These are phyloP conservation scores for Metrosideros polymorpha DNA, from an alignment of 441 rosid species.

Conservation along the genomic window DNA sequence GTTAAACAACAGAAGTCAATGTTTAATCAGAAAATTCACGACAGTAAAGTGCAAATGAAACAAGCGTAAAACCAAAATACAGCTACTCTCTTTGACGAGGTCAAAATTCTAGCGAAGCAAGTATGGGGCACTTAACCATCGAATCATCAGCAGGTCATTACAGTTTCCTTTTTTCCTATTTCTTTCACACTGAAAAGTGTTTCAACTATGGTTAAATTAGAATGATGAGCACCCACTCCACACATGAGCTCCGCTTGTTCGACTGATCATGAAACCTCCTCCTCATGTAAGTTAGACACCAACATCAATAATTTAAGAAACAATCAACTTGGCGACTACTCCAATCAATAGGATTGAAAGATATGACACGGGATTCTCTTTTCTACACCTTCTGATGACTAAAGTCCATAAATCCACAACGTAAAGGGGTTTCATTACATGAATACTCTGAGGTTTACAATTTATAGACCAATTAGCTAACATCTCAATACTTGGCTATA, in stretches of 20 bases:
- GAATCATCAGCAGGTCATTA: not conserved
- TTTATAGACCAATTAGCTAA: not conserved
- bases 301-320: not conserved
- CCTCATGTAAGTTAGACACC: not conserved
- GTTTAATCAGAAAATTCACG: not conserved
- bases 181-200: not conserved
- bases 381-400: not conserved
- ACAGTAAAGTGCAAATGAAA: not conserved
- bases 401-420: not conserved
- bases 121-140: not conserved
- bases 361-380: not conserved
- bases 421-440: not conserved
- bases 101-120: not conserved
- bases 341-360: not conserved
- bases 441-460: not conserved
- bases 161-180: not conserved
- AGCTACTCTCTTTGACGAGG: not conserved
- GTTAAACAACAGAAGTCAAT: not conserved
- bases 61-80: not conserved
- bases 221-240: not conserved
- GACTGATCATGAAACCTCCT: not conserved
- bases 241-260: not conserved
- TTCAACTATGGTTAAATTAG: not conserved
- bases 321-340: not conserved
- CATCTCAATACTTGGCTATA: not conserved